Evolutionary conservation across 257 asterid species (phyloP).

Genomic region (Eucommia ulmoides): DNA sequence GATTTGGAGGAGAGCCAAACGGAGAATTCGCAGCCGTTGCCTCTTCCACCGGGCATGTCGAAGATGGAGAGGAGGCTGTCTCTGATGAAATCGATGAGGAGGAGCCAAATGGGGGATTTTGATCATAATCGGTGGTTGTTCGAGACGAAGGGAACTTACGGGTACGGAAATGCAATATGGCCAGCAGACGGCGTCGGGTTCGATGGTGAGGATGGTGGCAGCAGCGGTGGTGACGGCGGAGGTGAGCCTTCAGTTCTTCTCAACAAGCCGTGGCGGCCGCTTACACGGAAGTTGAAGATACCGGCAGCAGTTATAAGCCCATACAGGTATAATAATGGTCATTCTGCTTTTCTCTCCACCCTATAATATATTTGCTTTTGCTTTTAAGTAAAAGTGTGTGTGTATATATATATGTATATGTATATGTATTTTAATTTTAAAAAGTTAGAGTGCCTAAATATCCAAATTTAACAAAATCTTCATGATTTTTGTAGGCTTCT

Average conservation of each 20-base stretch:
- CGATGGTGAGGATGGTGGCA: neutral
- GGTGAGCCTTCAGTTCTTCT: neutral
- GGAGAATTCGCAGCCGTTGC: neutral
- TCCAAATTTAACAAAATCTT: neutral
- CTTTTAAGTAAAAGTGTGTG: too few species aligned
- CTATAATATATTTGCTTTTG: too few species aligned
- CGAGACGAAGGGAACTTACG: neutral
- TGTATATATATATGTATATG: too few species aligned
- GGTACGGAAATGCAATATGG: slow-evolving; percentile 1
- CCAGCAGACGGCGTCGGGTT: neutral
- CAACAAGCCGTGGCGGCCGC: neutral
- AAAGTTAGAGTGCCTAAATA: neutral
- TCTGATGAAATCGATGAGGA: neutral
- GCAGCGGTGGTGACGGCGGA: neutral
- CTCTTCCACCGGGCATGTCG: neutral
- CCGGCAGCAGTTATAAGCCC: neutral
- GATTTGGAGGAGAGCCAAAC: neutral
- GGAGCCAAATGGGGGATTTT: neutral
- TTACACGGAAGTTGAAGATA: neutral
- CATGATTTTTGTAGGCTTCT: neutral
- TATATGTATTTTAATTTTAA: too few species aligned
- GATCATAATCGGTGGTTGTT: neutral
- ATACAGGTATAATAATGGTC: neutral
- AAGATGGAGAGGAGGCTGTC: neutral
- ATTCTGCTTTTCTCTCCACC: too few species aligned